Base-by-base conservation (phyloP, 768 basidiomycete species). In the Hericium erinaceus region DNA sequence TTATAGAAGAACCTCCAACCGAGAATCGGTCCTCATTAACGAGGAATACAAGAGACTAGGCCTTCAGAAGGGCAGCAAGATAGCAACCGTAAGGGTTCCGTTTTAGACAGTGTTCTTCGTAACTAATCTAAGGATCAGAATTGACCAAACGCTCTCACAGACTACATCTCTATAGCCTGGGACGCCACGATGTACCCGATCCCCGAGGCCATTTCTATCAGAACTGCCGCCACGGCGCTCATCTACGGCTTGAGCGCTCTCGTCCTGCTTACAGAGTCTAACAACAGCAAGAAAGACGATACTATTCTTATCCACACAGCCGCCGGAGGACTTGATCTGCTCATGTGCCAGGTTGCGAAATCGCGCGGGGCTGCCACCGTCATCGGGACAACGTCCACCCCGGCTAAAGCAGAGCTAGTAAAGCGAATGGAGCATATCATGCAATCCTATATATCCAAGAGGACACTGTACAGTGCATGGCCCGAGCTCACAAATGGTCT, bases 321-420 rank as follows among this genome's bases (percentile, higher is more conserved):
- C 37, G 94, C 95, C 0, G 95, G 95, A 37, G 94, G 95, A 9
- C 77, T 97, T 8, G 95, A 83, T 2, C 74, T 87, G 22, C 67
- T 87, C 28, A 77, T 85, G 56, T 75, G 80, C 8, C 87, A 95
- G 72, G 67, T 89, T 87, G 81, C 1, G 92, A 95, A 64, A 79
- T 73, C 76, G 48, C 75, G 82, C 18, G 95, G 95, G 4, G 95
- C 89, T 3, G 95, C 89, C 1, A 87, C 82, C 8, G 90, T 98
- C 22, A 97, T 99, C 64, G 95, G 92, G 1, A 98, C 95, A 12
- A 91, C 91, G 1, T 95, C 92, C 1, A 89, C 87, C 0, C 68
- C 74, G 20, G 89, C 84, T 65, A 99, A 99, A 70, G 90, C 89
- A 1, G 81, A 79, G 52, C 68, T 94, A 38, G 95, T 3, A 87